Conservation (phyloP, 2,329 filamentous ascomycete species). For the Pyrenochaeta sp. region DNA sequence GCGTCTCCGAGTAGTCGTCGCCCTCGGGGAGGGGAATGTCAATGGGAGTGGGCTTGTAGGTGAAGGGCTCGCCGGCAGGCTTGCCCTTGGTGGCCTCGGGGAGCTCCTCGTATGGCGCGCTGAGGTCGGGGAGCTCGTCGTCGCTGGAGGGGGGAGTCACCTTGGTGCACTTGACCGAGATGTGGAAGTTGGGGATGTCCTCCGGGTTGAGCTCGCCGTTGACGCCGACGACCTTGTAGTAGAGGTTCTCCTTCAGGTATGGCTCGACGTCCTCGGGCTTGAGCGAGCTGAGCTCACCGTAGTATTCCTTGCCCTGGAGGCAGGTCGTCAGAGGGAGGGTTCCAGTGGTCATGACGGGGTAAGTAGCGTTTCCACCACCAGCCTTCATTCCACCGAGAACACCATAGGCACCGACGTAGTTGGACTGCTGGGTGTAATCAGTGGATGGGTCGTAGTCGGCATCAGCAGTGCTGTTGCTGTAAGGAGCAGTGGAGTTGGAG, state of each 20-base stretch:
- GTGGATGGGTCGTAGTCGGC: slow-evolving; percentile 32
- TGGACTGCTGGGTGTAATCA: slow-evolving; percentile 37
- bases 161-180: slow-evolving; percentile 40
- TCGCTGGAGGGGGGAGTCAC: slow-evolving; percentile 33
- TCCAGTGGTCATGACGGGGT: slow-evolving; percentile 40
- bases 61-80: slow-evolving; percentile 41
- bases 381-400: slow-evolving; percentile 39
- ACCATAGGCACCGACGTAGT: slow-evolving; percentile 44
- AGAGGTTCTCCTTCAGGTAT: slow-evolving; percentile 45
- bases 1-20: slow-evolving; percentile 19
- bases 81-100: slow-evolving; percentile 34
- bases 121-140: slow-evolving; percentile 38
- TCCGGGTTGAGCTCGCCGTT: slow-evolving; percentile 39
- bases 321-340: slow-evolving; percentile 43
- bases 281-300: slow-evolving; percentile 40
- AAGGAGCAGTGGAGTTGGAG: slow-evolving; percentile 23
- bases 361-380: slow-evolving; percentile 30
- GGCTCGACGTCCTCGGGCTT: slow-evolving; percentile 40
- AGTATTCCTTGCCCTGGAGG: slow-evolving; percentile 42
- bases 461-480: slow-evolving; percentile 27
- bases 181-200: slow-evolving; percentile 42
- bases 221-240: slow-evolving; percentile 44
- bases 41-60: slow-evolving; percentile 28
- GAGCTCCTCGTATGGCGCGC: slow-evolving; percentile 35
- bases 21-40: slow-evolving; percentile 26